Evolutionary conservation across 2,329 filamentous ascomycete genomes (phyloP), one percentile per base, ranked within the genome.

Genomic region (Chaetoscypha palmicola): DNA sequence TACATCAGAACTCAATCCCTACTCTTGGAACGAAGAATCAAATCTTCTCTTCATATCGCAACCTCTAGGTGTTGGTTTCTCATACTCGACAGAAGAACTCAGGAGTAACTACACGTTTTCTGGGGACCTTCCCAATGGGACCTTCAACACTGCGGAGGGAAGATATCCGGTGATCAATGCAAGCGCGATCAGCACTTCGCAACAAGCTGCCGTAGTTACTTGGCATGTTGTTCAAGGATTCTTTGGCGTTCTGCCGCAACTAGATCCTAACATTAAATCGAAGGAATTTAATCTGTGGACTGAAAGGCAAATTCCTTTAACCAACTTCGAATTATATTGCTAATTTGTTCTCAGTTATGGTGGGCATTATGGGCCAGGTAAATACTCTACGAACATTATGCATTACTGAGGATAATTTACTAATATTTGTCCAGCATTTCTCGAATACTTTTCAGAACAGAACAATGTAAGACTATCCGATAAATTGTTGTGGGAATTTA

Each of bases 21-120:
- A 77, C 71, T 74, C 76, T 7, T 84, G 77, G 77, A 77, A 81
- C 56, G 69, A 70, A 39, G 65, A 65, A 43, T 72, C 72, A 21
- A 78, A 78, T 46, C 62, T 78, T 58, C 54, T 71, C 11, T 70
- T 64, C 43, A 54, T 70, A 11, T 71, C 73, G 46, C 71, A 87
- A 71, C 81, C 80, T 9, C 76, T 80, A 45, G 79, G 85, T 59
- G 74, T 84, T 35, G 76, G 77, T 14, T 79, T 83, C 53, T 83
- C 79, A 1, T 79, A 76, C 57, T 83, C 85, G 5, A 35, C 21
- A 11, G 52, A 58, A 41, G 47, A 40, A 16, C 38, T 40, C 9
- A 53, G 56, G 35, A 57, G 42, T 33, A 66, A 49, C 34, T 55
- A 57, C 20, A 34, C 38, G n/a, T n/a, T n/a, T 36, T 22, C 43